Conservation (phyloP, 805 yeast species). For the Starmerella vitae region DNA sequence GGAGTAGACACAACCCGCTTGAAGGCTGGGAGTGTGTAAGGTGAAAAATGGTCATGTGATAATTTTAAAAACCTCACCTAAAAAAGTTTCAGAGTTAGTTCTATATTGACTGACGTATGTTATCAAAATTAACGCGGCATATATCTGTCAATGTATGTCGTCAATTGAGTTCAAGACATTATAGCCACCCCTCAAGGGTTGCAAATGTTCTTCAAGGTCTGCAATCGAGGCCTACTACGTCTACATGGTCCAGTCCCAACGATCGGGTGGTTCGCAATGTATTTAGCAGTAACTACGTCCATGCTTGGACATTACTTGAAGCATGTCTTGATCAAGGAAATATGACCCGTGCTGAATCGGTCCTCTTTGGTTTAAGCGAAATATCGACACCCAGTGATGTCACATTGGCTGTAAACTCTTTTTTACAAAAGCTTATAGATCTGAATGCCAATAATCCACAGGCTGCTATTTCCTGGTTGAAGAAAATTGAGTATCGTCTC, state of each 20-base stretch:
- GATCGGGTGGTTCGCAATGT: conserved; percentile 23
- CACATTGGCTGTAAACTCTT: conserved; percentile 56
- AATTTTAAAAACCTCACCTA: no score
- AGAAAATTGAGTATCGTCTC: conserved; percentile 26
- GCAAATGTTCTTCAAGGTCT: not conserved
- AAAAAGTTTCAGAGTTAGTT: no score
- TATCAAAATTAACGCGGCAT: not conserved
- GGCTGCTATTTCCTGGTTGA: conserved; percentile 35
- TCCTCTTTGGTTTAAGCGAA: conserved; percentile 48
- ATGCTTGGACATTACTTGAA: conserved; percentile 64
- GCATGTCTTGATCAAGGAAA: conserved; percentile 59
- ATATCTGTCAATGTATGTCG: not conserved
- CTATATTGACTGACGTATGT: not conserved
- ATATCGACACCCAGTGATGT: conserved; percentile 36
- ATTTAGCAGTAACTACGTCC: conserved; percentile 43
- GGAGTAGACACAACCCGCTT: no score
- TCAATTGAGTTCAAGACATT: not conserved
- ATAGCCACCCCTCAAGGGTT: conserved; percentile 6
- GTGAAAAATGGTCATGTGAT: no score
- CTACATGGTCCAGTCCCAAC: conserved; percentile 27
- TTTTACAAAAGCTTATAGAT: conserved; percentile 34
- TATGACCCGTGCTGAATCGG: conserved; percentile 54
- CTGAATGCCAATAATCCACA: conserved; percentile 31
- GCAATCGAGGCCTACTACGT: conserved; percentile 1
- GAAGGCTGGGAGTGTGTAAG: no score